Evolutionary conservation across 495 filamentous ascomycete species (phyloP), one percentile per base, ranked within the genome.

Genomic region (Daldinia caldariorum): DNA sequence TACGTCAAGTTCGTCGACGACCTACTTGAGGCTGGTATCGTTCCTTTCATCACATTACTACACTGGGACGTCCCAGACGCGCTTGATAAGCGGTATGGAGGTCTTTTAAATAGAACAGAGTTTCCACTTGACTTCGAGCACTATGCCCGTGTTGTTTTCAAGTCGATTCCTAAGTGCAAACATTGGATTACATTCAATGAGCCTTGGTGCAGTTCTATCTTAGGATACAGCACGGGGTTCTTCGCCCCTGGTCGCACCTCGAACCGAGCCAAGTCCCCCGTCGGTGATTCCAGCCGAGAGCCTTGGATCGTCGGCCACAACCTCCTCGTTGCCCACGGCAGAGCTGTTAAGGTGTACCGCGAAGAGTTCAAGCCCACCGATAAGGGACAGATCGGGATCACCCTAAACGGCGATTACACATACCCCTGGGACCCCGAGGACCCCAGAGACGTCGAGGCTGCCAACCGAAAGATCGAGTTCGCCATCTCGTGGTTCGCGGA

Each of bases 401-500:
- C 86, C 34, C 78, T 88, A 56, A 89, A 89, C 74, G 88, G 87
- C 66, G 86, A 90, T 74, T 86, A 82, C 76, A 82, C 83, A 29
- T 84, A 84, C 64, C 86, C 87, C 5, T 87, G 83, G 84, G 84
- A 88, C 69, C 79, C 83, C 31, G 78, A 83, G 69, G 84, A 87
- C 74, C 83, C 84, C 13, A 74, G 76, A 26, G 86, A 89, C 67
- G 80, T 88, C 57, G 86, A 87, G 76, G 88, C 89, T 8, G 85
- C 83, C 72, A 80, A 89, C 75, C 84, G 86, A 74, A 88, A 89
- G 78, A 84, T 89, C 66, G 88, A 90, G 75, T 90, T 90, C 72
- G 79, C 83, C 76, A 89, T 87, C 77, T 80, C 79, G 51, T 90
- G 90, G 91, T 86, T 91, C 70, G 90, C 87, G 29, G 91, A 94